These are phyloP conservation scores for Backusella tuberculispora DNA, from an alignment of 192 early-diverging fungal genomes.

Conservation along the genomic window DNA sequence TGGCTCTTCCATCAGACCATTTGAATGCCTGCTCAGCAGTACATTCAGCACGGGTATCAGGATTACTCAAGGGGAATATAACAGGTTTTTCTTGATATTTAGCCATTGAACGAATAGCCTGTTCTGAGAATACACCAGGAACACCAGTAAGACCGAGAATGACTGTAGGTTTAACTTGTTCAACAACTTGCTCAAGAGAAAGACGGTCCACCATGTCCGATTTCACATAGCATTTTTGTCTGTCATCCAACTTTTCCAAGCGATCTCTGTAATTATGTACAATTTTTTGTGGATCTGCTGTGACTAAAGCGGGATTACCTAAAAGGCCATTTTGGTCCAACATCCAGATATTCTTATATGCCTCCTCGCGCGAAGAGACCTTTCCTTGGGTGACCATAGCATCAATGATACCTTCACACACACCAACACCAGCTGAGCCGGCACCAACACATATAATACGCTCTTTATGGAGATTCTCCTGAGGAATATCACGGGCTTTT, in stretches of 20 bases:
- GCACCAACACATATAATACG: constrained; percentile 41
- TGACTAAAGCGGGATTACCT: constrained; percentile 44
- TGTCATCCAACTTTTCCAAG: constrained; percentile 46
- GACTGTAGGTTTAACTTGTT: constrained; percentile 54
- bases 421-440: constrained; percentile 45
- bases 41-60: constrained; percentile 55
- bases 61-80: constrained; percentile 58
- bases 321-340: constrained; percentile 55
- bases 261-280: constrained; percentile 17
- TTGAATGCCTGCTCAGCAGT: constrained; percentile 58
- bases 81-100: constrained; percentile 51
- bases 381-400: constrained; percentile 43
- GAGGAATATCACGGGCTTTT: constrained; percentile 32
- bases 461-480: constrained; percentile 31
- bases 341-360: constrained; percentile 58
- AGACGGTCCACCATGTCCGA: constrained; percentile 51
- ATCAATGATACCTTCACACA: constrained; percentile 45
- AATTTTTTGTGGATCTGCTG: constrained; percentile 30
- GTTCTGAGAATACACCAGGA: constrained; percentile 53
- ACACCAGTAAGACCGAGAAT: constrained; percentile 54
- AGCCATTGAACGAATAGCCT: constrained; percentile 58
- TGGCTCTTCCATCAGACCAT: constrained; percentile 57
- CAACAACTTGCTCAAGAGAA: constrained; percentile 51
- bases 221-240: constrained; percentile 53
- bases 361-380: constrained; percentile 47